Evolutionary conservation across 2,329 filamentous ascomycete species (phyloP), one percentile per base, ranked within the genome.

Genomic region (Leptodontidium sp.): DNA sequence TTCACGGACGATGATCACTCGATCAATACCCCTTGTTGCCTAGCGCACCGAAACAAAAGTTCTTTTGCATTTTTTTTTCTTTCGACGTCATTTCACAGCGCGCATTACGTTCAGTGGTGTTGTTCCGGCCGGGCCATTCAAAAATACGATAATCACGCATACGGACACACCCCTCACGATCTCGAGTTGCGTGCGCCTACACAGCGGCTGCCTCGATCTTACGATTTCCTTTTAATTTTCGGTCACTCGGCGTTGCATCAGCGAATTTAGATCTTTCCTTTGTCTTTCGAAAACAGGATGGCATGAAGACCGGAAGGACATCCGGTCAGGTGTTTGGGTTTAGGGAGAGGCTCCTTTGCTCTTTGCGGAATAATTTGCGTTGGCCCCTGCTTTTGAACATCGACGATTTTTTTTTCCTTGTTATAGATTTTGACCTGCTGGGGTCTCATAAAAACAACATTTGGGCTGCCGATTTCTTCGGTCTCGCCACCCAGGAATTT

Each of bases 321-420:
- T 73, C 71, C 74, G 75, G 79, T 78, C 77, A 74, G 78, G 78
- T 78, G 80, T 79, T 77, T 70, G 70, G 72, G 67, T 67, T 75
- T 68, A 67, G 69, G 73, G 72, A 72, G 74, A 75, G 77, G 76
- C 74, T 67, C 75, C 75, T 70, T 75, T 75, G 68, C 70, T 70
- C 72, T 72, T 74, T 40, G 38, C 75, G 71, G 68, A 65, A 65
- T 71, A 72, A 66, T 73, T 73, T 76, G 67, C 70, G 73, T 75
- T 72, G 72, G 74, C 74, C 73, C 72, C 72, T 75, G 69, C 68
- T 70, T 70, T 73, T 75, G 73, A 73, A 75, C 75, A 75, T 76
- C 69, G 64, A 74, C 68, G 73, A 73, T 70, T n/a, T 59, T 57
- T 38, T 68, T 74, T 32, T 32, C 29, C 29, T 32, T 63, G 40